These are phyloP conservation scores for Aurantiochytrium sp. DNA, from an alignment of 108 stramenopile species.

Conservation along the genomic window DNA sequence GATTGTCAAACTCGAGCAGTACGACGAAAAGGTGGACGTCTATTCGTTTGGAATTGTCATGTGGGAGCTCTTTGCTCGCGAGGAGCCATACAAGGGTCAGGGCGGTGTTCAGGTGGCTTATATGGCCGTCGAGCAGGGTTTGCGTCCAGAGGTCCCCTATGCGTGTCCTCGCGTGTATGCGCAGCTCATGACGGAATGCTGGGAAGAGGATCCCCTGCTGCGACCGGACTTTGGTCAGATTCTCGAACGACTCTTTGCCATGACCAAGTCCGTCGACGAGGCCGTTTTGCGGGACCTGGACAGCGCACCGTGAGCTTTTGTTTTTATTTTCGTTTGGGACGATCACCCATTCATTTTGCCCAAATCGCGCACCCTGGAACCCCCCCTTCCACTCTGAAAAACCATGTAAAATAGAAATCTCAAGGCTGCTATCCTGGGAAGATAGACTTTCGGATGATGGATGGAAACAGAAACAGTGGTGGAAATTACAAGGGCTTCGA, in stretches of 20 bases:
- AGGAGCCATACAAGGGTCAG: conserved; percentile 18
- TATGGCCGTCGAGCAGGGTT: neutral
- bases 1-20: conserved; percentile 18
- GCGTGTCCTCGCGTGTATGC: neutral
- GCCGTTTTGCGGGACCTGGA: neutral
- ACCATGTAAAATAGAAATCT: too few species aligned
- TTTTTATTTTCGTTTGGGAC: too few species aligned
- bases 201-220: neutral
- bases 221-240: conserved; percentile 16
- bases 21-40: conserved; percentile 32
- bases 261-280: neutral
- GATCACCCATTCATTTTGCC: too few species aligned
- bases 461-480: too few species aligned
- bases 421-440: too few species aligned
- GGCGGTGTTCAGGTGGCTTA: neutral
- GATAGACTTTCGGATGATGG: too few species aligned
- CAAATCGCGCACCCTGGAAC: too few species aligned
- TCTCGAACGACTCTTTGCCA: neutral
- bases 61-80: conserved; percentile 32
- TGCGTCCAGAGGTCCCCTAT: neutral
- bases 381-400: too few species aligned
- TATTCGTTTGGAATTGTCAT: conserved; percentile 35
- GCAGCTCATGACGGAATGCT: conserved; percentile 1
- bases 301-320: neutral
- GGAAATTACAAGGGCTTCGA: too few species aligned